Base-by-base conservation (phyloP, 139 green algal species). In the Chlamydomonas sp. region DNA sequence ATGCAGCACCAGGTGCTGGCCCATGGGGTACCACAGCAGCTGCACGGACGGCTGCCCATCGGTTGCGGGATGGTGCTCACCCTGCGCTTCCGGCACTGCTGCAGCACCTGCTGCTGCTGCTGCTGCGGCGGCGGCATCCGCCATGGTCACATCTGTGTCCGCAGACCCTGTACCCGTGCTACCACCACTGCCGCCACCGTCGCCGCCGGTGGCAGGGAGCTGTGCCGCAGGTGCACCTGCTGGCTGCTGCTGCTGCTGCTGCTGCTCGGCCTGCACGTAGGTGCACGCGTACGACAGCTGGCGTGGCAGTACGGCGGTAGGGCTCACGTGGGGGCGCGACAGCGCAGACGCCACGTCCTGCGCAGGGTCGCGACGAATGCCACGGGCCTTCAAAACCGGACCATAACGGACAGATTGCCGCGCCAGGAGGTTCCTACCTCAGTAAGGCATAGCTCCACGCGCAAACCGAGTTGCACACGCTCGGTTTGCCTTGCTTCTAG, bases 1-100 rank as follows among this genome's bases (percentile, higher is more conserved):
- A 17, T 87, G 83, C 20, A 87, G 62, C 62, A 87, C 83, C 7
- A 87, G 62, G 71, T 87, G 79, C 14, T 31, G 61, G 1, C 71
- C 83, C 83, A 87, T 87, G 73, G 14, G 1, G 73, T 87, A 87
- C 83, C 83, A 87, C 0, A 67, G 12, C 14, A 87, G 73, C 83
- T 80, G 80, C 5, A n/a, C 72, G 2, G 69, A 49, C 31, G 31
- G 31, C 31, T 49, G 31, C 31, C 31, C 31, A 49, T 49, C 80
- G 10, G 81, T 69, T 31, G 59, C 18, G 18, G 57, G 17, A 59
- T 18, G 17, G 16, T 57, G 69, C 69, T 17, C 17, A 2, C 5
- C 2, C 16, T 5, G 15, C 69, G 3, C 17, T 57, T 49, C 64
- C 79, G 5, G 2, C 76, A 20, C 76, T 6, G 6, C 8, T 58